phyloP scores from a whole-genome alignment of 2,329 filamentous ascomycete genomes.

The Chalaropsis ovoidea region DNA sequence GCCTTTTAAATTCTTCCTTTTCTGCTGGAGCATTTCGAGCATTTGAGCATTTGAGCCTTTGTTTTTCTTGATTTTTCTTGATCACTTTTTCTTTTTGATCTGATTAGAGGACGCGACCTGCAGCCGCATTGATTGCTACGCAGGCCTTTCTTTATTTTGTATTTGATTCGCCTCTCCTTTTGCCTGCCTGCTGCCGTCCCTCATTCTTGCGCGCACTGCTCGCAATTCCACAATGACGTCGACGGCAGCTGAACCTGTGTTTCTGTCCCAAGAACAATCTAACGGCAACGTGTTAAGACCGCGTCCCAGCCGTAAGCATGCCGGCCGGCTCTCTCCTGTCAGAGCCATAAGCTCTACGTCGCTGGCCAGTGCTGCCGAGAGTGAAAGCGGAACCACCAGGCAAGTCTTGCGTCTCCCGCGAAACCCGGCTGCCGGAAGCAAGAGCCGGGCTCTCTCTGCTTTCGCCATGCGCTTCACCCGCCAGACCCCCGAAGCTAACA shows the following conservation, averaged over 20 bases:
- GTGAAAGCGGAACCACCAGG: constrained; percentile 22
- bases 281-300: constrained; percentile 16
- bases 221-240: constrained; percentile 16
- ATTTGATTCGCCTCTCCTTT: background rate
- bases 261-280: constrained; percentile 5
- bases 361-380: constrained; percentile 13
- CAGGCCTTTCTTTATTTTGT: background rate
- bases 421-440: no score
- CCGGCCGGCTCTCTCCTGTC: constrained; percentile 13
- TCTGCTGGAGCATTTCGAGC: background rate
- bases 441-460: background rate
- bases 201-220: background rate
- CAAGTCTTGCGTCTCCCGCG: background rate
- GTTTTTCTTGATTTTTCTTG: background rate
- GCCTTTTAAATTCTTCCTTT: background rate
- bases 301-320: constrained; percentile 4
- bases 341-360: constrained; percentile 14
- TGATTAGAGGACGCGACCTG: background rate
- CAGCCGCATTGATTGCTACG: background rate
- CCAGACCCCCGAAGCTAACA: background rate
- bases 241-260: constrained; percentile 16
- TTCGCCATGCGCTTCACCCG: background rate
- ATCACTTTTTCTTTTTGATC: background rate
- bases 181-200: background rate
- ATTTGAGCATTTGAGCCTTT: no score